Conservation (phyloP, 352 stramenopile genomes). For the Globisporangium spinosum region DNA sequence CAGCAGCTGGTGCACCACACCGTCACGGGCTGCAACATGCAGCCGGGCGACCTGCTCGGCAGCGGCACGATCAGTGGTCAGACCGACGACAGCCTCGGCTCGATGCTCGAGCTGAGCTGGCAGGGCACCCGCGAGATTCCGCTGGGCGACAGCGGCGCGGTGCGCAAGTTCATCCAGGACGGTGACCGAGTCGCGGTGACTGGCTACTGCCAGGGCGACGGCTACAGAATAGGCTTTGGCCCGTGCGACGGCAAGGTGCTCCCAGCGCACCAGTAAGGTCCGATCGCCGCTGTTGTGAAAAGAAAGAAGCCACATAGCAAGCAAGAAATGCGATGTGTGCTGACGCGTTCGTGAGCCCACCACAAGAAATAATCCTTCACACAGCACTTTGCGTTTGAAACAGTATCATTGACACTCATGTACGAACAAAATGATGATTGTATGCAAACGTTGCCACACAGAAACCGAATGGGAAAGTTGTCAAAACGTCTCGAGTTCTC, state of each 20-base stretch:
- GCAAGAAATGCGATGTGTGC: neutral
- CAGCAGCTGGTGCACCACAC: slow-evolving; percentile 97
- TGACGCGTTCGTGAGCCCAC: neutral
- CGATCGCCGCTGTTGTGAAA: neutral
- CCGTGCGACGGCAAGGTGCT: slow-evolving; percentile 90
- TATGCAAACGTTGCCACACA: neutral
- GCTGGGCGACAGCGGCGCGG: slow-evolving; percentile 64
- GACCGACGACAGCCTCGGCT: slow-evolving; percentile 87
- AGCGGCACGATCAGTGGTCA: slow-evolving; percentile 94
- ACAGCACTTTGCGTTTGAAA: neutral
- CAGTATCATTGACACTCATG: no score
- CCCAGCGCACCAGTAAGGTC: slow-evolving; percentile 61
- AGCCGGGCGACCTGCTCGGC: slow-evolving; percentile 91
- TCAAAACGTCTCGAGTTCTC: neutral
- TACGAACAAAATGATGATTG: neutral
- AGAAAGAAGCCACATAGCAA: neutral
- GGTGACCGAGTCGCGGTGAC: slow-evolving; percentile 91
- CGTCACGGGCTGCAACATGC: slow-evolving; percentile 96
- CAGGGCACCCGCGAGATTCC: slow-evolving; percentile 84
- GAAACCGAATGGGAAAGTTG: neutral
- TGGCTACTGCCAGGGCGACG: slow-evolving; percentile 90
- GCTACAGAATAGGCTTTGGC: slow-evolving; percentile 94
- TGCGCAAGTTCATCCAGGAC: slow-evolving; percentile 94
- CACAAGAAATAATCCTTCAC: neutral
- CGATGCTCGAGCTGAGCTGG: slow-evolving; percentile 96